Evolutionary conservation across 768 basidiomycete species (phyloP).

Genomic region (Lentinula edodes): DNA sequence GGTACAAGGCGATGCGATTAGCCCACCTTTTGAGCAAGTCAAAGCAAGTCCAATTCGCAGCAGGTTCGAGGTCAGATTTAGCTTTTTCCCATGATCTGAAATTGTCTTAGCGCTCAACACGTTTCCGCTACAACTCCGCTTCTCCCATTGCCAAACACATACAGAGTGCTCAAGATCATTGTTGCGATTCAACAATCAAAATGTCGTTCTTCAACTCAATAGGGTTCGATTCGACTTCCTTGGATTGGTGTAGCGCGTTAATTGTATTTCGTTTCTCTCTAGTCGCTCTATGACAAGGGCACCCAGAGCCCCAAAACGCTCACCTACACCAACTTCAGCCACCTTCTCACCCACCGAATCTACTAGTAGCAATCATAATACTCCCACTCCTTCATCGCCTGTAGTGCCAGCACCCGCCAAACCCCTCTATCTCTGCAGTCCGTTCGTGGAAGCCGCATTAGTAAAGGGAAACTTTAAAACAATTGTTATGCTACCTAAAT

Average conservation of each 20-base stretch:
- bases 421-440: constrained; percentile 86
- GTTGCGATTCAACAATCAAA: constrained; percentile 8
- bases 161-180: neutral
- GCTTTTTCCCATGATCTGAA: no score
- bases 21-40: no score
- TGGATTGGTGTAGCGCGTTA: constrained; percentile 4
- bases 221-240: constrained; percentile 41
- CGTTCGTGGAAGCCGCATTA: constrained; percentile 94
- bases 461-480: constrained; percentile 99
- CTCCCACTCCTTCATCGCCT: constrained; percentile 34
- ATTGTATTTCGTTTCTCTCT: constrained; percentile 1
- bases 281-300: constrained; percentile 75
- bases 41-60: no score
- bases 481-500: constrained; percentile 82
- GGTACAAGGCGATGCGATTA: no score
- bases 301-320: constrained; percentile 65
- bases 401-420: constrained; percentile 32
- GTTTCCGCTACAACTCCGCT: neutral
- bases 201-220: constrained; percentile 87
- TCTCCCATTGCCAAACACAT: neutral
- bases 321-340: constrained; percentile 69
- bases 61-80: no score
- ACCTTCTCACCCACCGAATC: constrained; percentile 46
- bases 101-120: no score
- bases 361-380: constrained; percentile 23